phyloP scores from a whole-genome alignment of 306 rosid species.

The Castanea mollissima region DNA sequence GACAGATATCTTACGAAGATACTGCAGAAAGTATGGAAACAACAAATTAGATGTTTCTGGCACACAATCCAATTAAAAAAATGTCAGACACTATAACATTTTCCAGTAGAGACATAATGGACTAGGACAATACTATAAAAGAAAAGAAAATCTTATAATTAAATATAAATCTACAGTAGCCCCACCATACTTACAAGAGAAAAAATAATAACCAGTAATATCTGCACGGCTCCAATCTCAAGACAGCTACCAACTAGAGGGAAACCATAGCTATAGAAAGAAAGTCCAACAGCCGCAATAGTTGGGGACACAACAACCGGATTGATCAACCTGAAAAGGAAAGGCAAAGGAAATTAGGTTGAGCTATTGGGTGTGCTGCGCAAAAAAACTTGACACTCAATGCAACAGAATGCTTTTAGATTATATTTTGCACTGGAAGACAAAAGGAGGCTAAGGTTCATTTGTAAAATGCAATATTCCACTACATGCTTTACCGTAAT shows the following conservation, averaged over 20 bases:
- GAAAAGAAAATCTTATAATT: neutral
- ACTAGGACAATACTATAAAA: neutral
- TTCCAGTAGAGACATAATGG: neutral
- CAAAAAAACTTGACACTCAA: neutral
- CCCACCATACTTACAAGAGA: constrained; percentile 77
- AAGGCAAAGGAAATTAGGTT: constrained; percentile 18
- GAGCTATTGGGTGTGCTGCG: neutral
- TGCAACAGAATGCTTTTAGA: neutral
- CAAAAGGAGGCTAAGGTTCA: neutral
- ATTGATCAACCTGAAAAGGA: constrained; percentile 78
- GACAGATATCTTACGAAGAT: constrained; percentile 89
- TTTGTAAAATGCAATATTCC: neutral
- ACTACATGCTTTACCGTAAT: neutral
- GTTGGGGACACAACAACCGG: constrained; percentile 98
- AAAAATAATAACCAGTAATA: constrained; percentile 73
- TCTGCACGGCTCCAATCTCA: constrained; percentile 94
- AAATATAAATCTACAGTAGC: constrained; percentile 3
- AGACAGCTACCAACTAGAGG: constrained; percentile 89
- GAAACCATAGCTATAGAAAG: constrained; percentile 92
- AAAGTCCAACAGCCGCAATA: constrained; percentile 99
- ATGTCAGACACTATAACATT: neutral
- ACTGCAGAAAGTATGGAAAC: constrained; percentile 49
- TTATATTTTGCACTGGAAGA: neutral
- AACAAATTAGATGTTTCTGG: constrained; percentile 19
- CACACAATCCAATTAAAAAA: neutral